phyloP scores from a whole-genome alignment of 305 asterid species.

The Fraxinus ornus region DNA sequence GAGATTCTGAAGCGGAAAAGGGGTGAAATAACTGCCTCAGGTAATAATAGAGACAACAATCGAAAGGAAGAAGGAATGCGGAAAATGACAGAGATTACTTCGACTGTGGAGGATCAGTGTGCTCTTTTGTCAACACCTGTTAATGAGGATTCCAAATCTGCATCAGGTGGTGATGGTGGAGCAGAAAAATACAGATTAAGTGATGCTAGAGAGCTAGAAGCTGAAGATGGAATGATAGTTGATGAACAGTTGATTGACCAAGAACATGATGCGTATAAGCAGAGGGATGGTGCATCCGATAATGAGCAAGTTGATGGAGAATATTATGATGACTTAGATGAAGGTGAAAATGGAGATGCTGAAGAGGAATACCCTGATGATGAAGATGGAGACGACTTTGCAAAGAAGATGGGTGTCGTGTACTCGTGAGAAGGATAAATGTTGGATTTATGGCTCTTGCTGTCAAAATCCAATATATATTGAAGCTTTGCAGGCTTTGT shows the following conservation, averaged over 20 bases:
- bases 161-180: slow-evolving; percentile 23
- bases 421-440: slow-evolving; percentile 35
- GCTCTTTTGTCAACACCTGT: slow-evolving; percentile 17
- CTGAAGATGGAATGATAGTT: slow-evolving; percentile 45
- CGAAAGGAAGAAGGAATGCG: slow-evolving; percentile 25
- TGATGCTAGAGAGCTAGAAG: slow-evolving; percentile 35
- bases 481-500: slow-evolving; percentile 5
- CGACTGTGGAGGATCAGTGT: neutral
- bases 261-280: slow-evolving; percentile 48
- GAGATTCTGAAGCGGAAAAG: slow-evolving; percentile 83
- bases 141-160: slow-evolving; percentile 18
- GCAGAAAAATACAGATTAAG: slow-evolving; percentile 24
- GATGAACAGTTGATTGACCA: slow-evolving; percentile 46
- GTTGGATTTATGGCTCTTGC: neutral
- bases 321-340: slow-evolving; percentile 50
- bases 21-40: slow-evolving; percentile 38
- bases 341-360: slow-evolving; percentile 61
- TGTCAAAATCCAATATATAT: slow-evolving; percentile 9
- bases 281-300: slow-evolving; percentile 47
- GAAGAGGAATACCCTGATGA: slow-evolving; percentile 60
- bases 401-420: slow-evolving; percentile 81
- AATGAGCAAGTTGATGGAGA: slow-evolving; percentile 69
- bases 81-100: neutral
- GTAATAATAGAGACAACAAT: slow-evolving; percentile 26
- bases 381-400: slow-evolving; percentile 67